Conservation (phyloP, 192 early-diverging fungal genomes). For the Backusella liffmaniae region DNA sequence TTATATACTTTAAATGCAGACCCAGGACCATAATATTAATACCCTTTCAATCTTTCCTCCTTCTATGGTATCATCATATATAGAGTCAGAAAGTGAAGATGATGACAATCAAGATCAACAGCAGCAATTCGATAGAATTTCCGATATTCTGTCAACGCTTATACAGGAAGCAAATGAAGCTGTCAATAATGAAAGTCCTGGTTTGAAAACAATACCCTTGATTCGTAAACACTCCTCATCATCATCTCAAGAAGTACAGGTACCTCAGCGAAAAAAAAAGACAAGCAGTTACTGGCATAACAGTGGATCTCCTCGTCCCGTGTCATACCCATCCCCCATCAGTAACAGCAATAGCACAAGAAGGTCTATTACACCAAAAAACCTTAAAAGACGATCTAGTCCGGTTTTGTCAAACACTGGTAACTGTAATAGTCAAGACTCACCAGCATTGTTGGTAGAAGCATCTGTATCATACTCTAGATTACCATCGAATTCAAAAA, state of each 20-base stretch:
- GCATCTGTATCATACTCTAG: background rate
- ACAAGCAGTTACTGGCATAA: background rate
- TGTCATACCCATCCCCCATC: background rate
- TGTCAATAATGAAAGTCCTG: slow-evolving; percentile 7
- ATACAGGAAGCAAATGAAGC: slow-evolving; percentile 35
- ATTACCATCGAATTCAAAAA: background rate
- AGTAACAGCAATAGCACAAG: background rate
- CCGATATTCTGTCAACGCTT: slow-evolving; percentile 26
- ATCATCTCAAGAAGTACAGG: background rate
- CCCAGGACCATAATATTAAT: slow-evolving; percentile 1
- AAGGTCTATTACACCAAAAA: slow-evolving; percentile 2
- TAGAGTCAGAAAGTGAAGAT: background rate
- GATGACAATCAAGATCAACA: slow-evolving; percentile 20
- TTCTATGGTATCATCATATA: background rate
- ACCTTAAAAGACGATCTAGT: background rate
- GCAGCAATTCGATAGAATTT: slow-evolving; percentile 27
- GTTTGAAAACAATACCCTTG: background rate
- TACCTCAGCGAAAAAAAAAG: slow-evolving; percentile 5
- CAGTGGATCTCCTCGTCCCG: background rate
- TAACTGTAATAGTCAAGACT: background rate
- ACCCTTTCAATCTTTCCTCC: slow-evolving; percentile 22
- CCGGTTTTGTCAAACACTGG: background rate
- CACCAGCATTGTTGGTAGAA: background rate
- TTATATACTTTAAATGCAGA: background rate
- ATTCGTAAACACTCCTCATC: background rate